These are phyloP conservation scores for Litsea cubeba DNA, from an alignment of 164 flowering plant genomes.

Conservation along the genomic window DNA sequence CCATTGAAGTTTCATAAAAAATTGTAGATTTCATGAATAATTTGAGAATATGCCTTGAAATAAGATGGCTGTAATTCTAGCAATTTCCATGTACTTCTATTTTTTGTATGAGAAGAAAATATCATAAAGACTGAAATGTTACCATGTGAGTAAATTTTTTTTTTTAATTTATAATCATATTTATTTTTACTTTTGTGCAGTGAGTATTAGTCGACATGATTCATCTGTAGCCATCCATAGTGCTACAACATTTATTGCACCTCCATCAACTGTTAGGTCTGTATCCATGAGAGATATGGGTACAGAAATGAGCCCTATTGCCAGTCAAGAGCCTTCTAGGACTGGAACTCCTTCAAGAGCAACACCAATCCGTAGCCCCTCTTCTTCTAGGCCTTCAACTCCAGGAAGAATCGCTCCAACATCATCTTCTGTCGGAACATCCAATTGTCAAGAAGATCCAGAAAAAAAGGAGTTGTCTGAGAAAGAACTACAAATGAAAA, in stretches of 20 bases:
- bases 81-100: background rate
- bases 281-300: slow-evolving; percentile 99
- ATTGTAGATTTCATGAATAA: background rate
- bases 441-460: slow-evolving; percentile 16
- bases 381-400: slow-evolving; percentile 65
- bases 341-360: slow-evolving; percentile 80
- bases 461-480: slow-evolving; percentile 51
- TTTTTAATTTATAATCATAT: background rate
- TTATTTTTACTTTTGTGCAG: slow-evolving; percentile 27
- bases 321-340: slow-evolving; percentile 94
- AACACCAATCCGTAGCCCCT: slow-evolving; percentile 70
- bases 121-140: too few species aligned
- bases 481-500: slow-evolving; percentile 70
- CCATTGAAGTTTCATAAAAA: too few species aligned
- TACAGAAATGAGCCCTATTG: slow-evolving; percentile 92
- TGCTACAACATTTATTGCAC: slow-evolving; percentile 62
- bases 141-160: background rate
- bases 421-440: slow-evolving; percentile 28
- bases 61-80: background rate
- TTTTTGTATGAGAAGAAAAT: too few species aligned
- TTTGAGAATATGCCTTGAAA: background rate
- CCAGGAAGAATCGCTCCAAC: slow-evolving; percentile 50
- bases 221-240: slow-evolving; percentile 49
- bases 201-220: slow-evolving; percentile 67
- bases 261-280: slow-evolving; percentile 78